Evolutionary conservation across 2,329 filamentous ascomycete species (phyloP).

Genomic region (Nectriaceae sp.): DNA sequence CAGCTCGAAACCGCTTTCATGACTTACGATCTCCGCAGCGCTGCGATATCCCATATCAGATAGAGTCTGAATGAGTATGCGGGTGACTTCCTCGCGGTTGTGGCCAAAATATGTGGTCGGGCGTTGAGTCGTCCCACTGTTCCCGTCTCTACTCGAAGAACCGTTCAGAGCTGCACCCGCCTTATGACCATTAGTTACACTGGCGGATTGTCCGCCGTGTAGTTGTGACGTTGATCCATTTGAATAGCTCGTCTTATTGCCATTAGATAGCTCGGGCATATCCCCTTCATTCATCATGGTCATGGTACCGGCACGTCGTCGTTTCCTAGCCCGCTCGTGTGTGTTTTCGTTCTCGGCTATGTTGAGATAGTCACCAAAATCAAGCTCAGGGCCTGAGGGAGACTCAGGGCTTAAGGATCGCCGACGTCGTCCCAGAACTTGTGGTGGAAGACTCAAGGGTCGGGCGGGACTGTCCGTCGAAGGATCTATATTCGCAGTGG

Average conservation of each 20-base stretch:
- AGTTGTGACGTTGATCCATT: slow-evolving; percentile 43
- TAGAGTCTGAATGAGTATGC: slow-evolving; percentile 88
- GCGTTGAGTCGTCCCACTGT: slow-evolving; percentile 12
- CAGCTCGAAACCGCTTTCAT: slow-evolving; percentile 83
- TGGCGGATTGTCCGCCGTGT: slow-evolving; percentile 23
- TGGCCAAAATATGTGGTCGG: slow-evolving; percentile 72
- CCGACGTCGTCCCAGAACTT: slow-evolving; percentile 58
- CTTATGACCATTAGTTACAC: slow-evolving; percentile 51
- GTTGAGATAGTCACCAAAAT: not conserved
- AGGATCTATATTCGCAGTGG: slow-evolving; percentile 44
- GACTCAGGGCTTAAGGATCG: slow-evolving; percentile 44
- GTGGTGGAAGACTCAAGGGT: slow-evolving; percentile 28
- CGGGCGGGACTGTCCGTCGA: slow-evolving; percentile 31
- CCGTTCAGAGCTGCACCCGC: slow-evolving; percentile 55
- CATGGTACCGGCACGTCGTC: slow-evolving; percentile 65
- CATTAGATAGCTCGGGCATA: slow-evolving; percentile 54
- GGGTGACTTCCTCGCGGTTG: slow-evolving; percentile 87
- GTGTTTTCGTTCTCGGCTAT: slow-evolving; percentile 2
- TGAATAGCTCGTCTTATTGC: slow-evolving; percentile 43
- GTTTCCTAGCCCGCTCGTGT: slow-evolving; percentile 36
- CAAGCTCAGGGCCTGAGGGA: slow-evolving; percentile 28
- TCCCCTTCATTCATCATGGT: slow-evolving; percentile 66
- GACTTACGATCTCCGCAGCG: slow-evolving; percentile 73
- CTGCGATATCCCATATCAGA: slow-evolving; percentile 83
- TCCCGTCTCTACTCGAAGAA: slow-evolving; percentile 41